Evolutionary conservation across 352 stramenopile genomes (phyloP).

Genomic region (Globisporangium viniferum): DNA sequence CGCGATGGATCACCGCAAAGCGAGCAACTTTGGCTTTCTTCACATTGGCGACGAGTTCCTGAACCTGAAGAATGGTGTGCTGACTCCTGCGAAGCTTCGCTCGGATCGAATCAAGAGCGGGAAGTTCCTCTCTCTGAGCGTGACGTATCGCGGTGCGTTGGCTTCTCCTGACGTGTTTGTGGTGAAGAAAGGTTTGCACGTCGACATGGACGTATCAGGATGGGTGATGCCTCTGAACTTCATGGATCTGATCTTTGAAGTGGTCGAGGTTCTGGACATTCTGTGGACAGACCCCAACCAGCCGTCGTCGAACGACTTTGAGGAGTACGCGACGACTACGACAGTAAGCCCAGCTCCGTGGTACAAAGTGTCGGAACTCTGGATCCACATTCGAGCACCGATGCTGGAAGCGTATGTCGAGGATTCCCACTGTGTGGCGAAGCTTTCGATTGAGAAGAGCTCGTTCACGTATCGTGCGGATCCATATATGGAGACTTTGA

Average conservation of each 20-base stretch:
- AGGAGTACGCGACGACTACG: conserved; percentile 4
- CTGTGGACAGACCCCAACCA: conserved; percentile 45
- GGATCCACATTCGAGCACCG: conserved; percentile 67
- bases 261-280: conserved; percentile 66
- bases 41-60: conserved; percentile 86
- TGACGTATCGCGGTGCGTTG: conserved; percentile 61
- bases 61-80: conserved; percentile 66
- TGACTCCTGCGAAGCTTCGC: conserved; percentile 68
- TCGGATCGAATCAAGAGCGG: conserved; percentile 55
- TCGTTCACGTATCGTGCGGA: conserved; percentile 67
- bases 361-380: conserved; percentile 68
- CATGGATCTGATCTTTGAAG: conserved; percentile 68
- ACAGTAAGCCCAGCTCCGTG: conserved; percentile 23
- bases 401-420: conserved; percentile 86
- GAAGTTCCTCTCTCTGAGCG: conserved; percentile 52
- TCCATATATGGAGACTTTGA: conserved; percentile 57
- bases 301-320: conserved; percentile 9
- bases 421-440: conserved; percentile 85
- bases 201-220: conserved; percentile 67
- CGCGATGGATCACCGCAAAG: conserved; percentile 65
- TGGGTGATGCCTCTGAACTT: conserved; percentile 79
- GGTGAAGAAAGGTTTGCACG: conserved; percentile 50
- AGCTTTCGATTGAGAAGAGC: conserved; percentile 80
- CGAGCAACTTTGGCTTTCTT: conserved; percentile 67
- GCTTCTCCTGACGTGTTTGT: conserved; percentile 49